Percentiles rank a stretch among this genome's conserved stretches.
Conservation (phyloP, 1,284 basidiomycete species). For the Pseudozyma hubeiensis region DNA sequence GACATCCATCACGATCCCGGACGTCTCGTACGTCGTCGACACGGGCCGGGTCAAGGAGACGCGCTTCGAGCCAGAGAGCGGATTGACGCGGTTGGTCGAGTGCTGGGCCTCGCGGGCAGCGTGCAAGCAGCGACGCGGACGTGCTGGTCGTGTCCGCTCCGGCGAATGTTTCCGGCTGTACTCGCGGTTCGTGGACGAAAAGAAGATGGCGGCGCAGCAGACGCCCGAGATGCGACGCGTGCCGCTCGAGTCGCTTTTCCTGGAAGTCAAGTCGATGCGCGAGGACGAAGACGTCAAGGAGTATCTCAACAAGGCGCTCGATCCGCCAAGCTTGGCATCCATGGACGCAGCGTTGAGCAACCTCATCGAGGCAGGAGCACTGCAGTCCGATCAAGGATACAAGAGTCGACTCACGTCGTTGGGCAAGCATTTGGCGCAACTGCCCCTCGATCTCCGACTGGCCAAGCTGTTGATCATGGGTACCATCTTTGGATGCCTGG, state of each 20-base stretch:
- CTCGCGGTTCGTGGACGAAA: conserved; percentile 78
- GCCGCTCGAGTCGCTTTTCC: conserved; percentile 83
- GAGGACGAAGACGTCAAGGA: conserved; percentile 81
- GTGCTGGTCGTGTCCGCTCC: conserved; percentile 81
- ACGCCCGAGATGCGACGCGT: conserved; percentile 88
- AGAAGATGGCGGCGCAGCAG: conserved; percentile 77
- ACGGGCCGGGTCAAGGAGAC: conserved; percentile 92
- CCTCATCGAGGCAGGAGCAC: conserved; percentile 82
- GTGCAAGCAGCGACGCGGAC: conserved; percentile 84
- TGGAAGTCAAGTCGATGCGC: conserved; percentile 85
- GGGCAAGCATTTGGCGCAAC: conserved; percentile 81
- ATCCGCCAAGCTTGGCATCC: conserved; percentile 81
- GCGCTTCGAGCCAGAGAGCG: conserved; percentile 80
- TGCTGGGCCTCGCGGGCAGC: conserved; percentile 84
- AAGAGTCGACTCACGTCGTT: conserved; percentile 78
- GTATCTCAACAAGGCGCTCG: conserved; percentile 80
- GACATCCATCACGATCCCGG: conserved; percentile 88
- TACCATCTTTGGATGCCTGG: conserved; percentile 64
- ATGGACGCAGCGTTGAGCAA: conserved; percentile 83
- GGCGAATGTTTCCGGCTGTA: conserved; percentile 75
- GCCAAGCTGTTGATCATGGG: conserved; percentile 76
- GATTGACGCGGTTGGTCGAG: conserved; percentile 82
- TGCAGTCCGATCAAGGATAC: conserved; percentile 74
- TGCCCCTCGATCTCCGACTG: conserved; percentile 89
- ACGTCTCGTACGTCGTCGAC: conserved; percentile 71